phyloP scores from a whole-genome alignment of 108 stramenopile species.

The Cyclotella sp. region DNA sequence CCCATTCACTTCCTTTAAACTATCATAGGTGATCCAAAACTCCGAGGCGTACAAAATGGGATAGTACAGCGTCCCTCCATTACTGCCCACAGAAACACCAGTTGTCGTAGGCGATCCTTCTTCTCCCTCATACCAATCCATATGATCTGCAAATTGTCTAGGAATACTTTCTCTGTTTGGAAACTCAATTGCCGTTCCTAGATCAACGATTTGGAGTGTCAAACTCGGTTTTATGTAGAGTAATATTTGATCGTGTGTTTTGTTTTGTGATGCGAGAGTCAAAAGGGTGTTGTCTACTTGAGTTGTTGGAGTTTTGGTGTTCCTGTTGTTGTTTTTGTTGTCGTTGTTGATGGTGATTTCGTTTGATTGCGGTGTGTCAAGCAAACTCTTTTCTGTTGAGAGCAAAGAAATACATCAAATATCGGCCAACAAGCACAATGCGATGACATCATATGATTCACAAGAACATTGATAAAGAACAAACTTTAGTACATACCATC shows the following conservation, averaged over 20 bases:
- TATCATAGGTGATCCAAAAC: slow-evolving; percentile 73
- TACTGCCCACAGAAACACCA: not conserved
- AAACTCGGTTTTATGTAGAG: slow-evolving; percentile 59
- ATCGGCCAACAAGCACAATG: not conserved
- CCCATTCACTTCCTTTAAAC: slow-evolving; percentile 66
- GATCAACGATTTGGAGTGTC: slow-evolving; percentile 60
- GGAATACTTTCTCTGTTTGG: slow-evolving; percentile 46
- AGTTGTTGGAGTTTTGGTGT: not conserved
- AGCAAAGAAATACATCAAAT: not conserved
- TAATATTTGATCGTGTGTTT: slow-evolving; percentile 54
- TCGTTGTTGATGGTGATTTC: not conserved
- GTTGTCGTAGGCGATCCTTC: not conserved
- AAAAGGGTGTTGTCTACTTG: slow-evolving; percentile 35
- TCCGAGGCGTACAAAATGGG: slow-evolving; percentile 73
- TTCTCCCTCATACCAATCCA: slow-evolving; percentile 55
- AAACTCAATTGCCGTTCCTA: slow-evolving; percentile 33
- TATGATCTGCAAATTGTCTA: slow-evolving; percentile 44
- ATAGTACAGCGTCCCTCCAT: slow-evolving; percentile 41
- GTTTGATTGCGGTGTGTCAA: slow-evolving; percentile 5
- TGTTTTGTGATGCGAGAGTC: slow-evolving; percentile 50
- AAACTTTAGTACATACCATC: slow-evolving; percentile 26
- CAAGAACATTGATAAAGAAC: not conserved
- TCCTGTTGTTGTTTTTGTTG: not conserved
- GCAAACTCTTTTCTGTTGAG: slow-evolving; percentile 41
- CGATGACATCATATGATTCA: not conserved